Conservation (phyloP, 805 yeast genomes). For the Saccharomycopsis amapae region DNA sequence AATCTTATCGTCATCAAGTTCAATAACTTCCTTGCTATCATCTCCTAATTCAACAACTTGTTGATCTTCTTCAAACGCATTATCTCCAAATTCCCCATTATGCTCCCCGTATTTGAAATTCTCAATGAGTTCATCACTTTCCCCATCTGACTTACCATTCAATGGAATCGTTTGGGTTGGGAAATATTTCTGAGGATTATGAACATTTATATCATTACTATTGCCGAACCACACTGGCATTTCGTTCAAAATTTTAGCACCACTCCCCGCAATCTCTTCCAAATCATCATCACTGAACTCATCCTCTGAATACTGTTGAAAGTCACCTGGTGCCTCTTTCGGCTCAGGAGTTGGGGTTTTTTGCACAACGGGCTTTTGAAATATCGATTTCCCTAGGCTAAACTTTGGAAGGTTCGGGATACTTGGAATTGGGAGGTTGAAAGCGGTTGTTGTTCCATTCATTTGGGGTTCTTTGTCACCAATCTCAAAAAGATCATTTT, state of each 20-base stretch:
- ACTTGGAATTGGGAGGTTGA: no score
- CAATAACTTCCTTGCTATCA: constrained; percentile 8
- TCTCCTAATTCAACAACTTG: constrained; percentile 8
- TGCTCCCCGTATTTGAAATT: constrained; percentile 6
- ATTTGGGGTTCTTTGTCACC: neutral
- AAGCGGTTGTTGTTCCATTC: neutral
- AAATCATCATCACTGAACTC: constrained; percentile 1
- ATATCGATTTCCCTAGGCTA: constrained; percentile 19
- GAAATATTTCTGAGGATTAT: neutral
- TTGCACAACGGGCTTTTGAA: constrained; percentile 9
- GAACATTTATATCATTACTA: neutral
- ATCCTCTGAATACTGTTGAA: neutral
- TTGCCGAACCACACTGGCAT: constrained; percentile 30
- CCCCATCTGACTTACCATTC: neutral
- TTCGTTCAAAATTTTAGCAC: constrained; percentile 16
- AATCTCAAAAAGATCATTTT: constrained; percentile 16
- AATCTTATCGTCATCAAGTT: constrained; percentile 12
- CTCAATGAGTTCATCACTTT: constrained; percentile 12
- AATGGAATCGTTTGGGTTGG: neutral
- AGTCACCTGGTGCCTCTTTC: neutral
- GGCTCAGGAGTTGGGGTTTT: neutral
- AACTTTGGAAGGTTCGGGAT: constrained; percentile 9
- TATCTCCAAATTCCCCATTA: neutral
- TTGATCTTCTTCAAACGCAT: constrained; percentile 1
- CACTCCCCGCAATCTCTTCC: constrained; percentile 7